phyloP scores from a whole-genome alignment of 1,284 basidiomycete genomes.

The Malassezia dermatis region DNA sequence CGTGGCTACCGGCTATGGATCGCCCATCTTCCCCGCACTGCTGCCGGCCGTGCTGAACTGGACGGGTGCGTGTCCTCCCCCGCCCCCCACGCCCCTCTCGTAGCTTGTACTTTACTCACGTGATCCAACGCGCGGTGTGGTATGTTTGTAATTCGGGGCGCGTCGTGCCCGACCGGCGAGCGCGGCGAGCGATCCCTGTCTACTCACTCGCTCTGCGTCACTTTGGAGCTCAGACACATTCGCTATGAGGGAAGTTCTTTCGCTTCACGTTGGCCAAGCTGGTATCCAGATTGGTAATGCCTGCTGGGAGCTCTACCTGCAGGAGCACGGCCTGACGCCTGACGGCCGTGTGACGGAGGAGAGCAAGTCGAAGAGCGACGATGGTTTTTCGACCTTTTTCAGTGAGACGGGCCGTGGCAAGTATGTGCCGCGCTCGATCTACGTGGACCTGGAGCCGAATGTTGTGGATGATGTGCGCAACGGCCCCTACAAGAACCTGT shows the following conservation, averaged over 20 bases:
- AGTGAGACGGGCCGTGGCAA: slow-evolving; percentile 51
- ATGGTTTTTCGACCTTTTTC: slow-evolving; percentile 85
- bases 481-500: slow-evolving; percentile 83
- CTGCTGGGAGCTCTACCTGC: slow-evolving; percentile 82
- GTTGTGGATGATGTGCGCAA: slow-evolving; percentile 92
- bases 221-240: slow-evolving; percentile 29
- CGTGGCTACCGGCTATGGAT: slow-evolving; percentile 3
- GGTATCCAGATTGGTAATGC: slow-evolving; percentile 63
- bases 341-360: slow-evolving; percentile 52
- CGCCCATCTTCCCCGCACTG: neutral
- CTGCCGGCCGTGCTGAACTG: neutral
- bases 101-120: neutral
- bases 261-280: slow-evolving; percentile 85
- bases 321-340: slow-evolving; percentile 77
- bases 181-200: slow-evolving; percentile 2
- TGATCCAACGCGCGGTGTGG: slow-evolving; percentile 10
- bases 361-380: slow-evolving; percentile 65
- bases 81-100: neutral
- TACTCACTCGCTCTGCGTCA: slow-evolving; percentile 38
- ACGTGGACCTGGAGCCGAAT: slow-evolving; percentile 88
- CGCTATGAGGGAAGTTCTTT: slow-evolving; percentile 61
- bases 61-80: neutral
- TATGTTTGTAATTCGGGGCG: neutral
- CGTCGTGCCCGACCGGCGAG: neutral
- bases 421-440: slow-evolving; percentile 93